These are phyloP conservation scores for Sphagnum fallax DNA, from an alignment of 228 moss, liverwort and hornwort genomes.

Conservation along the genomic window DNA sequence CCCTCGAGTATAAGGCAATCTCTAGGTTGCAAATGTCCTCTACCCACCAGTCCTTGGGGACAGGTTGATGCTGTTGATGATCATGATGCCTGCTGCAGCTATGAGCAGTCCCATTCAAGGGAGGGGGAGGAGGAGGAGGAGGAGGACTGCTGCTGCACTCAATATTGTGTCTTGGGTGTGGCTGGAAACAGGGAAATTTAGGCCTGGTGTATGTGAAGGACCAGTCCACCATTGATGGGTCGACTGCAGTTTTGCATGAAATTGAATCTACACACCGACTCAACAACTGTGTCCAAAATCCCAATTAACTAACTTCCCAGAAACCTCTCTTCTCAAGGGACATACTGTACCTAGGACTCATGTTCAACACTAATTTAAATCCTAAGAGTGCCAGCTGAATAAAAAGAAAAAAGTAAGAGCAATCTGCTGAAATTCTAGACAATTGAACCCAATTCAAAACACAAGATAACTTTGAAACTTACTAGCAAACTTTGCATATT, in stretches of 20 bases:
- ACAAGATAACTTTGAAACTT: too few relatives aligned
- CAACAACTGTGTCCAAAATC: slow-evolving; percentile 22
- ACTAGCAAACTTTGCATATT: too few relatives aligned
- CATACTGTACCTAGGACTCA: too few relatives aligned
- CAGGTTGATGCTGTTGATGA: slow-evolving; percentile 9
- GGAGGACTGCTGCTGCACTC: slow-evolving; percentile 19
- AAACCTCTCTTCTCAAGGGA: too few relatives aligned
- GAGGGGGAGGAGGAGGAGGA: slow-evolving; percentile 16
- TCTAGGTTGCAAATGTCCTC: slow-evolving; percentile 80
- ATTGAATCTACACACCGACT: slow-evolving; percentile 67
- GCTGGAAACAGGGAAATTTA: slow-evolving; percentile 7
- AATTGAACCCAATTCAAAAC: too few relatives aligned
- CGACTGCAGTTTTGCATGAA: slow-evolving; percentile 54
- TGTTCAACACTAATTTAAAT: too few relatives aligned
- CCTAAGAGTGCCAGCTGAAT: too few relatives aligned
- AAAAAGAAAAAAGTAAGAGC: too few relatives aligned
- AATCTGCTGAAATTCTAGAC: too few relatives aligned
- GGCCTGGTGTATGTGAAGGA: slow-evolving; percentile 70
- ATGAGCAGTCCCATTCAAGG: slow-evolving; percentile 54
- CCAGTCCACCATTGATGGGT: slow-evolving; percentile 71
- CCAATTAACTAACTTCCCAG: too few relatives aligned
- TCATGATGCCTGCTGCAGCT: slow-evolving; percentile 26
- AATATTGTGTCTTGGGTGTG: slow-evolving; percentile 25
- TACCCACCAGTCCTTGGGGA: slow-evolving; percentile 81
- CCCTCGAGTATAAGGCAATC: slow-evolving; percentile 65